Evolutionary conservation across 129 eudicot species (phyloP), one percentile per base, ranked within the genome.

Genomic region (Flaveria bidentis): DNA sequence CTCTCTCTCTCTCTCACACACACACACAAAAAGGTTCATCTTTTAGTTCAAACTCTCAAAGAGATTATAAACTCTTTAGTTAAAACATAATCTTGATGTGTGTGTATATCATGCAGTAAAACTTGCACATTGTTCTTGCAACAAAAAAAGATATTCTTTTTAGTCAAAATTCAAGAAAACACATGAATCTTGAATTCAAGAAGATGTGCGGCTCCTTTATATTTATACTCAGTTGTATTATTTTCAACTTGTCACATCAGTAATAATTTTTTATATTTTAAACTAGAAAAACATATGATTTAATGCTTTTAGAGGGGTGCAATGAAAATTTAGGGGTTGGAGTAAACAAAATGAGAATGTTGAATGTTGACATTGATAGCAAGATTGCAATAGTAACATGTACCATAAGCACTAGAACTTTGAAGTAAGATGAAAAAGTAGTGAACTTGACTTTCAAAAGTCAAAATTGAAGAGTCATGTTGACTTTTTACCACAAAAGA

Each of bases 341-440:
- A 4, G 5, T 36, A 36, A 5, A 36, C 0, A 30, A 28, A 30
- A 30, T 20, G 10, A 15, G 36, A 67, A 36, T 28, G 22, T 53
- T 53, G 16, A 41, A 42, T 67, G 68, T 67, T 67, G 28, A 53
- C 22, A 9, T 53, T 1, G 6, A n/a, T 55, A 2, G 41, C 61
- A 55, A 55, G 0, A 55, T 17, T 55, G 61, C 26, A 55, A 72
- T 13, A n/a, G 3, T 55, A 14, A 11, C 58, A 33, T 72, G 51
- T 53, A 71, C 30, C 65, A 51, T 39, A 71, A 13, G n/a, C 49
- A 30, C 8, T 36, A 36, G 41, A 36, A 36, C 80, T 12, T 63
- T 52, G 58, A 20, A 41, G 39, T 69, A 77, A 9, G 70, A 69
- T 69, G 67, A 41, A 69, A 77, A 78, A 57, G 82, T 30, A 70